phyloP scores from a whole-genome alignment of 352 stramenopile species.

The Globisporangium nunn region DNA sequence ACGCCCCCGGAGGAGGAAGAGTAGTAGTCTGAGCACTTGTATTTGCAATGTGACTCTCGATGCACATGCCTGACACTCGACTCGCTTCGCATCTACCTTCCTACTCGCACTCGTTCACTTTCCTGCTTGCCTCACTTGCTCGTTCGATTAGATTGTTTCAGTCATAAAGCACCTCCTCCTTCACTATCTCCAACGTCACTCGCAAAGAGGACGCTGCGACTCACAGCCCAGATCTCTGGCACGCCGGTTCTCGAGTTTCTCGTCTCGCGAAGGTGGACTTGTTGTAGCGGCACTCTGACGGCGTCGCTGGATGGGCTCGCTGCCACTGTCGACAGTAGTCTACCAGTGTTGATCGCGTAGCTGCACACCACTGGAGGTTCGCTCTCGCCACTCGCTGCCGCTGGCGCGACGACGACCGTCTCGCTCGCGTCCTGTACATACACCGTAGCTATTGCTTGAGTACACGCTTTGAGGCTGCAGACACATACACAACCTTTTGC shows the following conservation, averaged over 20 bases:
- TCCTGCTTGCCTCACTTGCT: too few species aligned
- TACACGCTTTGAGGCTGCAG: neutral
- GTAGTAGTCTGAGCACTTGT: neutral
- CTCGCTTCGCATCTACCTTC: neutral
- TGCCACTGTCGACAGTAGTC: slow-evolving; percentile 10
- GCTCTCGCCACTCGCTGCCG: slow-evolving; percentile 3
- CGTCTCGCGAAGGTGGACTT: slow-evolving; percentile 24
- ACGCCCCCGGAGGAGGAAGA: slow-evolving; percentile 58
- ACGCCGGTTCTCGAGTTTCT: neutral
- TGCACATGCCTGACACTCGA: neutral
- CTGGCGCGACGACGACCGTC: slow-evolving; percentile 27
- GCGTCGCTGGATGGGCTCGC: slow-evolving; percentile 9
- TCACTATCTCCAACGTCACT: neutral
- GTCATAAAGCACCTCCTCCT: neutral
- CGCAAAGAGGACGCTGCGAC: slow-evolving; percentile 29
- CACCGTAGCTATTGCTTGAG: too few species aligned
- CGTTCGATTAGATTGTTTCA: neutral
- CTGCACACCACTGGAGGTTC: slow-evolving; percentile 18
- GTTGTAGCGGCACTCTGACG: slow-evolving; percentile 17
- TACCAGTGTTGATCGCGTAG: slow-evolving; percentile 23
- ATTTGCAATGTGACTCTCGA: too few species aligned
- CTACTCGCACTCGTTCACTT: neutral
- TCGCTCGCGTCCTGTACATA: slow-evolving; percentile 18
- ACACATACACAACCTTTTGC: neutral
- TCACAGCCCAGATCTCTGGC: slow-evolving; percentile 35